These are phyloP conservation scores for Mariannaea sp. DNA, from an alignment of 2,329 filamentous ascomycete species.

Conservation along the genomic window DNA sequence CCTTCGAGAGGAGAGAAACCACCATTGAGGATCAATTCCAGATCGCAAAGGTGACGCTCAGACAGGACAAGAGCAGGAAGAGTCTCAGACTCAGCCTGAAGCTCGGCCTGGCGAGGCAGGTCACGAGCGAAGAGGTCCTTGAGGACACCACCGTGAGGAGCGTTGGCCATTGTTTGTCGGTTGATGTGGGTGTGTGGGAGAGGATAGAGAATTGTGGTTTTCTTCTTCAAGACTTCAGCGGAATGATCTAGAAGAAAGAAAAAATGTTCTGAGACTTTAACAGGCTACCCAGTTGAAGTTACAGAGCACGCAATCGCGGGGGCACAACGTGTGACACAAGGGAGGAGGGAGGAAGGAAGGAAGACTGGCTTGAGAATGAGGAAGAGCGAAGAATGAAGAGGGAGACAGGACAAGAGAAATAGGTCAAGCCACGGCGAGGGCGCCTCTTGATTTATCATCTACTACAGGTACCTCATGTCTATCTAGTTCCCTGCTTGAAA, in stretches of 20 bases:
- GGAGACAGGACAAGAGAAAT: constrained; percentile 7
- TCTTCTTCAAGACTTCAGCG: constrained; percentile 12
- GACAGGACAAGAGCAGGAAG: constrained; percentile 83
- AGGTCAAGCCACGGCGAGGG: constrained; percentile 18
- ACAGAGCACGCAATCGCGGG: constrained; percentile 43
- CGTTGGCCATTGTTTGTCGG: constrained; percentile 61
- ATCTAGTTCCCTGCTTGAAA: constrained; percentile 23
- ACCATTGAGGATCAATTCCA: constrained; percentile 95
- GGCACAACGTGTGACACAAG: constrained; percentile 24
- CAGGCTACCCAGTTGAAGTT: constrained; percentile 19
- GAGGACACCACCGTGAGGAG: constrained; percentile 88
- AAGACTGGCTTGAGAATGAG: constrained; percentile 5
- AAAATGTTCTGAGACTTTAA: constrained; percentile 14
- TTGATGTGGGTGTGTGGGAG: constrained; percentile 1
- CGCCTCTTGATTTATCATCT: constrained; percentile 30
- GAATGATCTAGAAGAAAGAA: constrained; percentile 16
- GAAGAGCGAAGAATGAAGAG: not conserved
- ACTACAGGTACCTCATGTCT: constrained; percentile 31
- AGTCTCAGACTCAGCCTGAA: constrained; percentile 81
- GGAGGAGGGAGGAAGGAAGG: constrained; percentile 10
- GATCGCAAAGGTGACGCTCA: constrained; percentile 95
- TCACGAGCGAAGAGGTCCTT: constrained; percentile 98
- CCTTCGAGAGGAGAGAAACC: constrained; percentile 98
- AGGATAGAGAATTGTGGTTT: constrained; percentile 7
- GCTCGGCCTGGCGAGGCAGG: constrained; percentile 78